Conservation (phyloP, 129 eudicot species). For the Glebionis coronaria region DNA sequence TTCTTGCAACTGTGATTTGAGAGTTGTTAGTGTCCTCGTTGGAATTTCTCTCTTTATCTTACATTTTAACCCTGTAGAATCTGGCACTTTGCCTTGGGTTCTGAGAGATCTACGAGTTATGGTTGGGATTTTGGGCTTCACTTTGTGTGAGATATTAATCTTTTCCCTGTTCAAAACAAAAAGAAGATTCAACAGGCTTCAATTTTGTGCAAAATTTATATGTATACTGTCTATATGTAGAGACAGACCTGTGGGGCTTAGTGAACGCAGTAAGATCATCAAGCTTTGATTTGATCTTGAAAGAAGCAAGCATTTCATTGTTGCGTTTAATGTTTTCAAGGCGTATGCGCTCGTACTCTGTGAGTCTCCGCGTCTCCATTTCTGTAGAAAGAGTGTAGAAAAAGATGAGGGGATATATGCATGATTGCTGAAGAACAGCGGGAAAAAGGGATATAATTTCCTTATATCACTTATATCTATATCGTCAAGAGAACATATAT, state of each 20-base stretch:
- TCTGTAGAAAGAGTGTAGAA: not conserved
- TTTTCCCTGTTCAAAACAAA: constrained; percentile 36
- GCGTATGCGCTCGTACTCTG: constrained; percentile 77
- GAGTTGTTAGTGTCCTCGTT: constrained; percentile 4
- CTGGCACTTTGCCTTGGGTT: constrained; percentile 65
- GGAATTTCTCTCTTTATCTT: constrained; percentile 8
- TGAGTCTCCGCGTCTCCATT: constrained; percentile 38
- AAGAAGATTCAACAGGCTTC: not conserved
- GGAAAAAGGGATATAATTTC: no score
- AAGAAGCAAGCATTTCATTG: constrained; percentile 65
- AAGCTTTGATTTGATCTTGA: constrained; percentile 57
- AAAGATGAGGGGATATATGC: no score
- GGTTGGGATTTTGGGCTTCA: constrained; percentile 44
- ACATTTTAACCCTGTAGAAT: constrained; percentile 38
- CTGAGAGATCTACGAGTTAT: constrained; percentile 70
- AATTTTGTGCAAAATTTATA: not conserved
- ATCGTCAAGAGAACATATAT: no score
- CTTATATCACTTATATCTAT: no score
- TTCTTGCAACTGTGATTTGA: constrained; percentile 18
- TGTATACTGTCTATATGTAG: not conserved
- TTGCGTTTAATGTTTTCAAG: constrained; percentile 84
- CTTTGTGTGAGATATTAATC: constrained; percentile 52
- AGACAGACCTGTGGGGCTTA: constrained; percentile 47
- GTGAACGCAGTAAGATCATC: constrained; percentile 41
- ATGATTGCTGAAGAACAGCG: no score